Base-by-base conservation (phyloP, 2,329 filamentous ascomycete genomes). In the Penicillium sp. region DNA sequence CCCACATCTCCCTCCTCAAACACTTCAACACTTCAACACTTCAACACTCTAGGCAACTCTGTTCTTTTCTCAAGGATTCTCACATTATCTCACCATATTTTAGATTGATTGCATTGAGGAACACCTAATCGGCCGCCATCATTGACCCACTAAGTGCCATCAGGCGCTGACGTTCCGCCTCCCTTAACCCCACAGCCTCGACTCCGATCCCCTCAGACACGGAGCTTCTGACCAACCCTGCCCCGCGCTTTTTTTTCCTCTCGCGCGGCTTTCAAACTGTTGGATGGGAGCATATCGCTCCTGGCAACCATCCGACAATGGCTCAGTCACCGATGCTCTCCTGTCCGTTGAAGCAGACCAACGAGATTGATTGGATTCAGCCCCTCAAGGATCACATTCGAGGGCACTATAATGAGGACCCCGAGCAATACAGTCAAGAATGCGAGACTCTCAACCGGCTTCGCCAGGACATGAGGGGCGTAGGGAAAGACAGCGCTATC, bases 381-480 rank as follows among this genome's bases (percentile, higher is more conserved):
- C 94, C 94, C 46, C 82, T 99, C 65, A 97, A 97, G 80, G 81
- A 83, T 62, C 97, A 97, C 79, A 99, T 99, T 69, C 85, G 92
- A 64, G 84, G 92, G 66, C 95, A 89, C 24, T 97, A 99, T 74
- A 92, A 92, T 73, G 94, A 99, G 76, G 93, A 97, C 72, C 93
- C 94, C 29, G 94, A 99, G 74, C 86, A 91, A 66, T 99, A 99
- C 79, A 85, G 87, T 51, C 92, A 97, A 75, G 94, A 99, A 82
- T 97, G 94, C 79, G 87, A 86, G 40, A 96, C 92, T 37, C 85
- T 99, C 74, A 96, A 97, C 78, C 87, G 94, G 43, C 80, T 99
- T 76, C 87, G 94, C 68, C 95, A 99, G 84, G 95, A 99, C 72
- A 97, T 99, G 90, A 86, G 95, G 71, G 94, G 95, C 34, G 94